Evolutionary conservation across 2,329 filamentous ascomycete genomes (phyloP), one percentile per base, ranked within the genome.

Genomic region (Cercospora brassicicola): DNA sequence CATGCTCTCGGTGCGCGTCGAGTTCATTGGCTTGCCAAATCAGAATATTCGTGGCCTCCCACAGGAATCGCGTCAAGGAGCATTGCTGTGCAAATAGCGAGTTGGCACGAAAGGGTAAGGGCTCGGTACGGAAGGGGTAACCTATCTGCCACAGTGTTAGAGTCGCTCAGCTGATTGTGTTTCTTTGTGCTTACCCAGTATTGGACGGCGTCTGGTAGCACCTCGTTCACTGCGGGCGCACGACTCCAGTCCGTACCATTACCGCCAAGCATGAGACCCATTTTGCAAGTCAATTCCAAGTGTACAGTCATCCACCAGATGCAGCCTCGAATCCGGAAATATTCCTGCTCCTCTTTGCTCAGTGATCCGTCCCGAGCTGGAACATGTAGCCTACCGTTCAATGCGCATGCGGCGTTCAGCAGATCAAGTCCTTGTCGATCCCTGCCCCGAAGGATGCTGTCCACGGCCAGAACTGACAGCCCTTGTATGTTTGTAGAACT

Each of bases 301-400:
- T 65, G 64, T 23, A 60, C 64, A 7, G 56, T 51, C 42, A 61
- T 60, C 64, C 64, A 65, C 64, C 64, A 65, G 23, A 42, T 45
- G 23, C 64, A 65, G 4, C 18, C 45, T 60, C 64, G 64, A 8
- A 55, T 45, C 4, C 26, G 11, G 36, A 11, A 26, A 20, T 60
- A 61, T 28, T 60, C 56, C 13, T n/a, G 13, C 13, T 51, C 56
- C 4, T 51, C 39, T 28, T 36, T 59, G 10, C 28, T 33, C 28
- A 65, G 26, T 10, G 11, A n/a, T n/a, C n/a, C 4, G 18, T 26
- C 51, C 10, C 10, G 18, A 4, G n/a, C 26, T 11, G 56, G 42
- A 6, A 59, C 10, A 28, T 36, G 64, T 13, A 65, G 30, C n/a
- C 33, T 26, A 13, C 30, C 30, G 26, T 65, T 65, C 30, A 64